Evolutionary conservation across 208 protist species (phyloP).

Genomic region (Leishmania guyanensis): DNA sequence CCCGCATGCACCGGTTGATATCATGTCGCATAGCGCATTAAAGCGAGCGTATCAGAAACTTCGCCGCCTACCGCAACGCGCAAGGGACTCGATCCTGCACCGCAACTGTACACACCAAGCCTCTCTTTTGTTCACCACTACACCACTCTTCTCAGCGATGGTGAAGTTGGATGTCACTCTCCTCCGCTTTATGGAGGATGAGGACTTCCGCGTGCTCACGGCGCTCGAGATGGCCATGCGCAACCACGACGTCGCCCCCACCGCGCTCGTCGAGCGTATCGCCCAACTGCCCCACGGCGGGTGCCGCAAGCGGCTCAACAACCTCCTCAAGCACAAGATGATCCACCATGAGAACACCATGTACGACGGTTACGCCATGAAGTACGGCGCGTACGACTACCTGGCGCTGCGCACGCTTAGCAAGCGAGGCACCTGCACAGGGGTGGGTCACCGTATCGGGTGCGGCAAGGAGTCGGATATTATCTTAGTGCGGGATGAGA

Average conservation of each 20-base stretch:
- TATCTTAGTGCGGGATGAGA: conserved; percentile 88
- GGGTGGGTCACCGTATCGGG: conserved; percentile 97
- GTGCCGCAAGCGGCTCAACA: conserved; percentile 88
- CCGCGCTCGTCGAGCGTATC: conserved; percentile 94
- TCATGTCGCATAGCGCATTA: neutral
- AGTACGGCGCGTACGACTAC: conserved; percentile 99
- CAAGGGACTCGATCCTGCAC: neutral
- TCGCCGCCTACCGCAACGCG: neutral
- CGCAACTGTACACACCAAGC: neutral
- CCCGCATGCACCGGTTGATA: neutral
- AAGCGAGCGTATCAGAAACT: neutral
- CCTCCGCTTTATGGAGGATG: conserved; percentile 87
- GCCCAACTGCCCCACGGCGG: conserved; percentile 94
- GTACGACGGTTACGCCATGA: conserved; percentile 98
- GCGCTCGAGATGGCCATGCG: conserved; percentile 98
- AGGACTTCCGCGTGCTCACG: conserved; percentile 91
- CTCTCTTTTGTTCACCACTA: neutral
- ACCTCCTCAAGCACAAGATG: conserved; percentile 94
- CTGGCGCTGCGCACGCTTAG: conserved; percentile 96
- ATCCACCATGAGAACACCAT: conserved; percentile 94
- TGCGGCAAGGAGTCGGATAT: conserved; percentile 99
- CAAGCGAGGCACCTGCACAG: conserved; percentile 88
- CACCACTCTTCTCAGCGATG: conserved; percentile 40
- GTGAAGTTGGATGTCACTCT: conserved; percentile 90
- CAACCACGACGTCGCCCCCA: conserved; percentile 98